phyloP scores from a whole-genome alignment of 2,329 filamentous ascomycete genomes.

The Zymoseptoria ardabiliae region DNA sequence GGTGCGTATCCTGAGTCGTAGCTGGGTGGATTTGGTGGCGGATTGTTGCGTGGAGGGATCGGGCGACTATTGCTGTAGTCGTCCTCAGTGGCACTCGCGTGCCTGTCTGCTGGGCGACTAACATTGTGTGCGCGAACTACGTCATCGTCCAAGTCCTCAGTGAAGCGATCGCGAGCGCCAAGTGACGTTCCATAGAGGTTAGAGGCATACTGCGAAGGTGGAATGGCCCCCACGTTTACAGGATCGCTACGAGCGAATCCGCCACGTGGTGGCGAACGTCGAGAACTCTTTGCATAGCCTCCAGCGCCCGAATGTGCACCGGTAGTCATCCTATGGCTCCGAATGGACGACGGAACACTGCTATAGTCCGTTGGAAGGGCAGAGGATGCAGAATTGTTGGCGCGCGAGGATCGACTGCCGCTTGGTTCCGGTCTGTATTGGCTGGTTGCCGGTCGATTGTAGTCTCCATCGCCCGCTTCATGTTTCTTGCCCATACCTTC shows the following conservation, averaged over 20 bases:
- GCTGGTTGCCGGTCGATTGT: constrained; percentile 7
- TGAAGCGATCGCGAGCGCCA: constrained; percentile 11
- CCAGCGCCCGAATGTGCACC: constrained; percentile 11
- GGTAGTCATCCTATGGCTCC: constrained; percentile 15
- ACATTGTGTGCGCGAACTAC: constrained; percentile 4
- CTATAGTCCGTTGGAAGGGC: constrained; percentile 12
- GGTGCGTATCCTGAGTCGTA: constrained; percentile 12
- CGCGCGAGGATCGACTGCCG: constrained; percentile 3
- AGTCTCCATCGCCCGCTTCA: constrained; percentile 18
- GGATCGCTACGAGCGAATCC: constrained; percentile 22
- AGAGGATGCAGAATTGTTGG: neutral
- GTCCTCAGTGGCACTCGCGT: constrained; percentile 12
- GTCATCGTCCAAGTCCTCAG: constrained; percentile 14
- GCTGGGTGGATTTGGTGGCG: constrained; percentile 5
- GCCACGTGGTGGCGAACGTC: constrained; percentile 18
- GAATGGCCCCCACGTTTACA: constrained; percentile 18
- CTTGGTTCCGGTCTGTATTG: constrained; percentile 11
- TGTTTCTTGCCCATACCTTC: constrained; percentile 54
- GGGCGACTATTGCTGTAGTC: constrained; percentile 12
- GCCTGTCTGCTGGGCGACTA: constrained; percentile 7
- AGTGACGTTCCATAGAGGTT: constrained; percentile 18
- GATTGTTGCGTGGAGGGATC: constrained; percentile 11
- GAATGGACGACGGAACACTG: constrained; percentile 16
- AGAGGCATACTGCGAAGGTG: constrained; percentile 20
- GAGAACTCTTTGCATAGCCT: constrained; percentile 13